These are phyloP conservation scores for Diutina siamensis DNA, from an alignment of 1,139 yeast genomes.

Conservation along the genomic window DNA sequence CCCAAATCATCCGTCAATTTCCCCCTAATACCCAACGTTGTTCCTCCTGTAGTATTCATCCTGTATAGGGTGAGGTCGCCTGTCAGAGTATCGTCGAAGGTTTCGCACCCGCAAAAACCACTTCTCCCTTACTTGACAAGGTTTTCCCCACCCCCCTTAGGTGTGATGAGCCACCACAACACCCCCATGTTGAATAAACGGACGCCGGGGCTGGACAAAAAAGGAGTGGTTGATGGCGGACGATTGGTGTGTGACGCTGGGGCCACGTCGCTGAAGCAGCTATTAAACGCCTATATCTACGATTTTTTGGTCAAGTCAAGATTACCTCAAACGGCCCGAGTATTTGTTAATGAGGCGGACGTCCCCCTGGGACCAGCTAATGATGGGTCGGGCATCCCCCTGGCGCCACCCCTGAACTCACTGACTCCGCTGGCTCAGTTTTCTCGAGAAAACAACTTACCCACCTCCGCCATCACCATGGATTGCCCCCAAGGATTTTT, in stretches of 20 bases:
- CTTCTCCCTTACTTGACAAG: not conserved
- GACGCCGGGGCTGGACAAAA: conserved; percentile 15
- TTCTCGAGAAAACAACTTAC: conserved; percentile 30
- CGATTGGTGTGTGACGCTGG: conserved; percentile 33
- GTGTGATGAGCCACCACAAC: conserved; percentile 22
- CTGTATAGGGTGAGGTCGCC: not conserved
- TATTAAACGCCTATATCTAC: conserved; percentile 74
- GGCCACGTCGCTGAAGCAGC: conserved; percentile 49
- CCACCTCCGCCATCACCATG: conserved; percentile 42
- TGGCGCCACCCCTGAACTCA: conserved; percentile 14
- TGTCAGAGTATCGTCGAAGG: not conserved
- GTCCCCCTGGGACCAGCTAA: conserved; percentile 22
- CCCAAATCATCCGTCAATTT: too few species aligned
- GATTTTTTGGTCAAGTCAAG: conserved; percentile 75
- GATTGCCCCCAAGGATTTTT: conserved; percentile 84
- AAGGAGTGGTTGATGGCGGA: conserved; percentile 7
- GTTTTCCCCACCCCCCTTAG: not conserved
- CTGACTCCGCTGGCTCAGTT: conserved; percentile 13
- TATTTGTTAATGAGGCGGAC: conserved; percentile 67
- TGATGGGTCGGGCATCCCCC: conserved; percentile 6
- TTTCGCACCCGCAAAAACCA: not conserved
- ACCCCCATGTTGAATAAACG: conserved; percentile 24
- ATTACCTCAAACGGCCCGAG: conserved; percentile 58
- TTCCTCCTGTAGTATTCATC: not conserved
- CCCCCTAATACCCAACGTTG: too few species aligned